Base-by-base conservation (phyloP, 1,284 basidiomycete genomes). In the Cutaneotrichosporon spelunceum region DNA sequence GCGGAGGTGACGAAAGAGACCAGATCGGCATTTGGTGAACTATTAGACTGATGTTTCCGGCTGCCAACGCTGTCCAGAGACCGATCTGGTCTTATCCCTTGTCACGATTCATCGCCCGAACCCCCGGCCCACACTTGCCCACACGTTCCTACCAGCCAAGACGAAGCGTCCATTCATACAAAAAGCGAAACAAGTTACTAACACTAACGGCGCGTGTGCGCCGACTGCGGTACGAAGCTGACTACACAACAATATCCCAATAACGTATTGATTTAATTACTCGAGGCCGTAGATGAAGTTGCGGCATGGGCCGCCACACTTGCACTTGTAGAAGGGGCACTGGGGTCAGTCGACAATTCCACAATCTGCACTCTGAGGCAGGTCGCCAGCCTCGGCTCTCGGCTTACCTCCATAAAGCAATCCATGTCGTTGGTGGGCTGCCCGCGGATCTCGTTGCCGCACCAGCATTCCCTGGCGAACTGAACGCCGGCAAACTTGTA, bases 401-500 rank as follows among this genome's bases (percentile, higher is more conserved):
- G 26, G 27, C 47, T 29, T 13, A 49, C 48, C 52, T 55, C 56
- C 57, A 56, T 26, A 33, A 39, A 34, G 52, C 68, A 69, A 16
- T 67, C 68, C n/a, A 21, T 39, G 56, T 52, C 11, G 63, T 49
- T 23, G 55, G 68, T 62, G 13, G 52, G 45, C 45, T 64, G 62
- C n/a, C 68, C 68, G 52, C 59, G 66, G 48, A 67, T 23, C 24
- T 56, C 30, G 54, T 67, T 57, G 19, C 70, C 70, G 56, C 70
- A 72, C 55, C 61, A 72, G 62, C 70, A 72, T 56, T 72, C 66
- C 29, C 64, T 55, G 54, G 61, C 64, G 52, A 57, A 66, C 62
- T 71, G 64, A 19, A 71, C 54, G 39, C 69, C 69, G 4, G 66
- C 69, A 36, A 59, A 63, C 24, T 33, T 56, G 60, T 21, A 67